Evolutionary conservation across 164 flowering plant species (phyloP).

Genomic region (Aristolochia contorta): DNA sequence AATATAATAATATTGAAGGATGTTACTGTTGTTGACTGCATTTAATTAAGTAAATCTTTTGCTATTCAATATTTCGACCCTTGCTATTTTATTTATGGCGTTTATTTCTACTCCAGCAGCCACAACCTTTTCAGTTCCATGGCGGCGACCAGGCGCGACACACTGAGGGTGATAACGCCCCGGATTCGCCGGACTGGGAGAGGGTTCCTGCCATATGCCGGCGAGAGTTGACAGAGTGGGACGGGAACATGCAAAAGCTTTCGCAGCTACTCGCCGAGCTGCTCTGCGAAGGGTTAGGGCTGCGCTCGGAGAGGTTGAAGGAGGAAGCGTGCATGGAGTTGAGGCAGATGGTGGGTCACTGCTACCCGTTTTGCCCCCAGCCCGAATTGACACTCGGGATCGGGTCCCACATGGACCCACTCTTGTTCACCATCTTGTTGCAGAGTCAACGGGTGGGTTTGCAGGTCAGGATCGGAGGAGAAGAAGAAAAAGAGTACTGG

Average conservation of each 20-base stretch:
- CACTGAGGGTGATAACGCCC: conserved; percentile 12
- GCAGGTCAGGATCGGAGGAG: conserved; percentile 43
- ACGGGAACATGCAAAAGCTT: conserved; percentile 14
- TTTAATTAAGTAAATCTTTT: too few relatives aligned
- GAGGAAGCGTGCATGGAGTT: conserved; percentile 30
- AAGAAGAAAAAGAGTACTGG: conserved; percentile 38
- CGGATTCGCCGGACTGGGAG: conserved; percentile 1
- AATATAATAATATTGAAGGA: too few relatives aligned
- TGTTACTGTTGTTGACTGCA: too few relatives aligned
- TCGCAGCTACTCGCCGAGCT: conserved; percentile 38
- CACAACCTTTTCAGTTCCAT: conserved; percentile 15
- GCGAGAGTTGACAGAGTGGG: conserved; percentile 36
- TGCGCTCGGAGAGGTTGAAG: conserved; percentile 26
- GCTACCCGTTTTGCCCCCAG: conserved; percentile 67
- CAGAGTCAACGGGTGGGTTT: conserved; percentile 52
- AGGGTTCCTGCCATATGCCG: conserved; percentile 16
- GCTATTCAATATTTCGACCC: too few relatives aligned
- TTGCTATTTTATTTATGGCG: too few relatives aligned
- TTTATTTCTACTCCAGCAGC: too few relatives aligned
- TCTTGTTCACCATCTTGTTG: conserved; percentile 44
- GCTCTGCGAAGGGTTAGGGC: conserved; percentile 52
- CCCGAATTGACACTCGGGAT: conserved; percentile 64
- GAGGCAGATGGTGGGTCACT: conserved; percentile 38
- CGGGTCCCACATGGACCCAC: conserved; percentile 53
- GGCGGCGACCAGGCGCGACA: conserved; percentile 26